Evolutionary conservation across 2,329 filamentous ascomycete genomes (phyloP).

Genomic region (Lecanicillium sp.): DNA sequence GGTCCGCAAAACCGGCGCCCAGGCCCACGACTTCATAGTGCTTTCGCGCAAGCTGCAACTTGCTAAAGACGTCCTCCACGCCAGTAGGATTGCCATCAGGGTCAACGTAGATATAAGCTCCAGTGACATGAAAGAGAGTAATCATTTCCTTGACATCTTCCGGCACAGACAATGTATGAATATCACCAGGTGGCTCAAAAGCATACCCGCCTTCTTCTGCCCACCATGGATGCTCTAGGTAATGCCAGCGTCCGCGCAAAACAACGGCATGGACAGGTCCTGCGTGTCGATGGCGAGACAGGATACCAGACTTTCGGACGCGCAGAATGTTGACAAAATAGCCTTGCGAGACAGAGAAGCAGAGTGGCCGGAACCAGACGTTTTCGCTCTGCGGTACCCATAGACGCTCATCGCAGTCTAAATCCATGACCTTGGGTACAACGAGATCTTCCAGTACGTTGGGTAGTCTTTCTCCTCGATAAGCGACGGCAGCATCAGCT

Average conservation of each 20-base stretch:
- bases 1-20: conserved; percentile 19
- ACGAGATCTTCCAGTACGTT: conserved; percentile 16
- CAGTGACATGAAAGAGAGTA: conserved; percentile 25
- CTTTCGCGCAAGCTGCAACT: conserved; percentile 18
- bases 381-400: conserved; percentile 22
- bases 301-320: conserved; percentile 21
- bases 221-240: conserved; percentile 28
- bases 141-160: conserved; percentile 24
- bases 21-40: conserved; percentile 24
- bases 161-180: conserved; percentile 25
- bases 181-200: conserved; percentile 25
- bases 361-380: conserved; percentile 23
- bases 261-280: conserved; percentile 24
- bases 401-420: conserved; percentile 20
- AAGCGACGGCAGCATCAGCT: conserved; percentile 13
- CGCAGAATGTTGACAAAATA: conserved; percentile 25
- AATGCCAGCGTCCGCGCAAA: conserved; percentile 24
- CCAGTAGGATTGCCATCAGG: conserved; percentile 20
- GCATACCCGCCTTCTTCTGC: conserved; percentile 24
- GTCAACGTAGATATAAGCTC: conserved; percentile 26
- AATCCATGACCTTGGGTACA: conserved; percentile 16
- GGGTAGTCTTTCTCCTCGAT: conserved; percentile 15
- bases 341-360: conserved; percentile 20
- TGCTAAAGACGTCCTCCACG: conserved; percentile 25
- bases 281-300: conserved; percentile 23